Percentiles rank a stretch among this genome's conserved stretches.
These are phyloP conservation scores for Aspergillus amoenus DNA, from an alignment of 2,329 filamentous ascomycete species.

Conservation along the genomic window DNA sequence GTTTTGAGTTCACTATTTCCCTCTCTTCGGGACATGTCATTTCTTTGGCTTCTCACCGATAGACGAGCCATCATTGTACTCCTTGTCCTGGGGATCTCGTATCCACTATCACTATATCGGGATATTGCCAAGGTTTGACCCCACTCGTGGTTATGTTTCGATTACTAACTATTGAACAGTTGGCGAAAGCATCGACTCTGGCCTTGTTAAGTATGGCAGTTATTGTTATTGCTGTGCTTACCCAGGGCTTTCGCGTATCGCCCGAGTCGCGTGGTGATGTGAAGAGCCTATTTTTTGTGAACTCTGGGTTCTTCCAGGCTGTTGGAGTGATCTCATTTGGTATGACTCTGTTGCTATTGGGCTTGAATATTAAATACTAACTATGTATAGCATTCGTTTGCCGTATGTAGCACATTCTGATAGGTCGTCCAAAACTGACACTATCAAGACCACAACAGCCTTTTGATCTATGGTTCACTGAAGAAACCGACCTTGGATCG, in stretches of 20 bases:
- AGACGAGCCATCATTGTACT: conserved; percentile 82
- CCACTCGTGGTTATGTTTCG: neutral
- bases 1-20: conserved; percentile 84
- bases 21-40: conserved; percentile 66
- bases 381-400: conserved; percentile 61
- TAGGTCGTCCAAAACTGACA: conserved; percentile 19
- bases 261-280: conserved; percentile 70
- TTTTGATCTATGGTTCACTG: conserved; percentile 95
- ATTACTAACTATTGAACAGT: conserved; percentile 52
- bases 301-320: conserved; percentile 87
- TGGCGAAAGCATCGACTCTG: conserved; percentile 92
- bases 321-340: conserved; percentile 98
- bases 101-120: conserved; percentile 86
- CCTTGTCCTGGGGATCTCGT: conserved; percentile 82
- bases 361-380: conserved; percentile 30
- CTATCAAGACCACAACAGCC: conserved; percentile 77
- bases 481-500: conserved; percentile 93
- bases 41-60: conserved; percentile 79
- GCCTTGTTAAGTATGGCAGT: conserved; percentile 90
- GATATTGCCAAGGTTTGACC: conserved; percentile 86
- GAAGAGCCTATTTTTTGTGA: conserved; percentile 70
- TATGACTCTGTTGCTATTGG: conserved; percentile 42
- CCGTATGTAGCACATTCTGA: conserved; percentile 44
- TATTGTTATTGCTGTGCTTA: conserved; percentile 83
- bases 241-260: conserved; percentile 76